phyloP scores from a whole-genome alignment of 1,284 basidiomycete genomes.

The Cutaneotrichosporon spelunceum region DNA sequence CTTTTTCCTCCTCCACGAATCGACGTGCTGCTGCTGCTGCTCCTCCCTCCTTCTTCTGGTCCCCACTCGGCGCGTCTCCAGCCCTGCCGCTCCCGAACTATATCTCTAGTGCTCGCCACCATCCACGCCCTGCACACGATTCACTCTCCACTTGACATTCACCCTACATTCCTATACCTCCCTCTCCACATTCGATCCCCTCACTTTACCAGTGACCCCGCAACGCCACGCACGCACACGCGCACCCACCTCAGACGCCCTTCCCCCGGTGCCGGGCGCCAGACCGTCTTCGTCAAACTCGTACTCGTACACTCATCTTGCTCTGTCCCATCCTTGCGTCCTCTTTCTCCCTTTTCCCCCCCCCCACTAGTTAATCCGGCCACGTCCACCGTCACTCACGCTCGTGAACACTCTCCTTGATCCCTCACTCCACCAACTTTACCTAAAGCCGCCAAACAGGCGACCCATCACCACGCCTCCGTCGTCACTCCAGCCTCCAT shows the following conservation, averaged over 20 bases:
- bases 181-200: neutral
- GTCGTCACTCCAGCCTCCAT: neutral
- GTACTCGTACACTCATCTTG: neutral
- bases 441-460: neutral
- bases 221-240: neutral
- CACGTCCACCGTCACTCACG: neutral
- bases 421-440: neutral
- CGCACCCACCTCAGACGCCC: neutral
- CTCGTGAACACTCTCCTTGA: neutral
- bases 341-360: neutral
- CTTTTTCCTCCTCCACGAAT: too few species aligned
- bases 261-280: too few species aligned
- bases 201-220: neutral
- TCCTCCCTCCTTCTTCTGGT: neutral
- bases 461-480: neutral
- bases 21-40: neutral
- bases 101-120: neutral
- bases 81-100: neutral
- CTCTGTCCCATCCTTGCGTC: neutral
- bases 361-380: neutral
- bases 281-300: neutral
- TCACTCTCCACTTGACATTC: neutral
- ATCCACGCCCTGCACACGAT: neutral
- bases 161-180: neutral
- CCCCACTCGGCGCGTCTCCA: neutral